Conservation (phyloP, 2,329 filamentous ascomycete species). For the Alternaria arbusti region DNA sequence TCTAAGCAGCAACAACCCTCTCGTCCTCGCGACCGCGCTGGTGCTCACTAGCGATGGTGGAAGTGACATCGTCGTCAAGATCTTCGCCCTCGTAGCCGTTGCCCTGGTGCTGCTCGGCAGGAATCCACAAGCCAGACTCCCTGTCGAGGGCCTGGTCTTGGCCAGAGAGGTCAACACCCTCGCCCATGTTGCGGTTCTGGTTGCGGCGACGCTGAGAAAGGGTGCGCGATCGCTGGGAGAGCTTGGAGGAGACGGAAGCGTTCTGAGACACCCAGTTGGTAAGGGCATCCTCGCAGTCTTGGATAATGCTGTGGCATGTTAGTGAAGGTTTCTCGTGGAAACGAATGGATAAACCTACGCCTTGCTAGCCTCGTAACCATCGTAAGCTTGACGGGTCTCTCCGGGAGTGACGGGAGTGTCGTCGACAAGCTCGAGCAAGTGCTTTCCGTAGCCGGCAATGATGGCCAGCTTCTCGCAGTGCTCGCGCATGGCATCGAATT, state of each 20-base stretch:
- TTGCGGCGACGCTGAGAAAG: slow-evolving; percentile 77
- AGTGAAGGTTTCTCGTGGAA: slow-evolving; percentile 9
- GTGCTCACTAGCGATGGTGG: slow-evolving; percentile 49
- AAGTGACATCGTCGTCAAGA: slow-evolving; percentile 60
- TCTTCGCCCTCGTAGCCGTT: slow-evolving; percentile 70
- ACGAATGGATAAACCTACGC: slow-evolving; percentile 55
- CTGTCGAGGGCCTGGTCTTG: slow-evolving; percentile 83
- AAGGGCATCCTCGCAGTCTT: slow-evolving; percentile 96
- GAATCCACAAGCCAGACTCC: slow-evolving; percentile 81
- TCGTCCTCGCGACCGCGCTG: slow-evolving; percentile 57
- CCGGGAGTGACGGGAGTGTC: slow-evolving; percentile 96
- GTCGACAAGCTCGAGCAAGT: slow-evolving; percentile 94
- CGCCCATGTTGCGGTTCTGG: slow-evolving; percentile 70
- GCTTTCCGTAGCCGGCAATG: slow-evolving; percentile 96
- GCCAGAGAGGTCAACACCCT: slow-evolving; percentile 80
- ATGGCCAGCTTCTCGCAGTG: slow-evolving; percentile 98
- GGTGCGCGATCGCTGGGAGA: slow-evolving; percentile 85
- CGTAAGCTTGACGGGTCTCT: slow-evolving; percentile 93
- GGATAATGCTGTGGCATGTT: slow-evolving; percentile 73
- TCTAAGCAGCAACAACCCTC: slow-evolving; percentile 45
- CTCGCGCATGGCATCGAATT: slow-evolving; percentile 96
- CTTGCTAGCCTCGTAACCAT: slow-evolving; percentile 98
- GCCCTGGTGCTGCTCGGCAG: slow-evolving; percentile 70
- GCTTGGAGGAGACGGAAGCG: slow-evolving; percentile 83
- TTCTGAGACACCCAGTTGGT: slow-evolving; percentile 96